Percentiles rank a stretch among this genome's conserved stretches.
phyloP scores from a whole-genome alignment of 2,329 filamentous ascomycete species.

The Xylariales sp. region DNA sequence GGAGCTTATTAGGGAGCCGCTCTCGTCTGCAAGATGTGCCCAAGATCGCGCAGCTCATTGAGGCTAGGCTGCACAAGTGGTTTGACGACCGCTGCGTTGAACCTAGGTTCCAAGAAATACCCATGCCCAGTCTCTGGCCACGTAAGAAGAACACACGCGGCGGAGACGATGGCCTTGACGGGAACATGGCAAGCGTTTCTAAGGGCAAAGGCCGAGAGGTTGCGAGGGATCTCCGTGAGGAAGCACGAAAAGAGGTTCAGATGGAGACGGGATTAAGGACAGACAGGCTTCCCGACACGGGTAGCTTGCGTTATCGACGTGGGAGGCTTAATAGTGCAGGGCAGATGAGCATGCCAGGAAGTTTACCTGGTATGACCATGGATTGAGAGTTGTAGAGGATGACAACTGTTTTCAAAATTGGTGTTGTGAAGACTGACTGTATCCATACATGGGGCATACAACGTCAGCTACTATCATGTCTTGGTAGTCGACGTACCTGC shows the following conservation, averaged over 20 bases:
- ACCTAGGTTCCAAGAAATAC: conserved; percentile 82
- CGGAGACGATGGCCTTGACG: conserved; percentile 54
- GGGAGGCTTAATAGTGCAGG: conserved; percentile 26
- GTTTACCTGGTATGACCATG: conserved; percentile 44
- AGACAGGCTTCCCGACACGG: conserved; percentile 27
- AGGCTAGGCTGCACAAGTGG: conserved; percentile 76
- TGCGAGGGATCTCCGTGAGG: conserved; percentile 45
- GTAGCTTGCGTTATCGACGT: conserved; percentile 32
- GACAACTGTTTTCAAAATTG: too few relatives aligned
- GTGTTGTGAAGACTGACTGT: too few relatives aligned
- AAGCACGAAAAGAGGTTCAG: conserved; percentile 42
- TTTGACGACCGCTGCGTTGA: conserved; percentile 85
- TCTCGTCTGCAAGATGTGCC: conserved; percentile 79
- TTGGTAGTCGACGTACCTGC: too few relatives aligned
- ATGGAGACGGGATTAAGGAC: conserved; percentile 34
- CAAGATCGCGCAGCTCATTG: conserved; percentile 81
- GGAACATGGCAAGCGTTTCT: conserved; percentile 39
- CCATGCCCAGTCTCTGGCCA: conserved; percentile 77
- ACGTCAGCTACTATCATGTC: too few relatives aligned
- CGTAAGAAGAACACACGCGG: conserved; percentile 78
- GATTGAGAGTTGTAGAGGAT: too few relatives aligned
- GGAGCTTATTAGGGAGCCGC: conserved; percentile 75
- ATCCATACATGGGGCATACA: too few relatives aligned
- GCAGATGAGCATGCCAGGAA: conserved; percentile 42
- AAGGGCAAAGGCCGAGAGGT: conserved; percentile 52